Evolutionary conservation across 768 basidiomycete species (phyloP), one percentile per base, ranked within the genome.

Genomic region (Pleurotus sapidus): DNA sequence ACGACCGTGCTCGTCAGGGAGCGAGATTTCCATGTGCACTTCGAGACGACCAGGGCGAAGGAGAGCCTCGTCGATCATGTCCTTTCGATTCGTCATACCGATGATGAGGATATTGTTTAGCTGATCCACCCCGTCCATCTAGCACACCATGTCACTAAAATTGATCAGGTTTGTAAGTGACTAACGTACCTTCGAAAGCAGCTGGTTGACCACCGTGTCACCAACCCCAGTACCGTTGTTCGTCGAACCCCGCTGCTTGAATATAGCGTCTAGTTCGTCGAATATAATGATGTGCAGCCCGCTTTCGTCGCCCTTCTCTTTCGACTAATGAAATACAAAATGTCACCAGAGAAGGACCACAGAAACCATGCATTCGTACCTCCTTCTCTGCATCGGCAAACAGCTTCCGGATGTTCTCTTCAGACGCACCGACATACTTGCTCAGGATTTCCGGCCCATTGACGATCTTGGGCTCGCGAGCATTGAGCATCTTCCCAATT

Each of bases 111-210:
- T 96, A 73, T 99, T 99, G 78, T 99, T 98, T 30, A 99, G 78
- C 74, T 93, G 91, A 68, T 99, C 97, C 9, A 99, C 96, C 77
- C 97, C 97, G 63, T 99, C 97, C 95, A 99, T 96, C 94, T 97
- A 63, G 7, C 43, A 20, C 27, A 50, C n/a, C 7, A 7, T 57
- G n/a, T 46, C 42, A 24, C 40, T 25, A 25, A 24, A 20, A 6
- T 23, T 27, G 30, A 11, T 8, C 38, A 5, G 9, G 34, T 18
- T n/a, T 46, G n/a, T 37, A 40, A 7, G 30, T 11, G 30, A 34
- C 9, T 34, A 34, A 57, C 77, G 9, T 45, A 89, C 94, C 83
- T 99, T 99, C 23, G 97, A 96, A 14, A 99, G 80, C 48, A 99
- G 83, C 74, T 99, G 97, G 72, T 98, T 99, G 71, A 99, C 97